phyloP scores from a whole-genome alignment of 1,284 basidiomycete species.

The Psilocybe mexicana region DNA sequence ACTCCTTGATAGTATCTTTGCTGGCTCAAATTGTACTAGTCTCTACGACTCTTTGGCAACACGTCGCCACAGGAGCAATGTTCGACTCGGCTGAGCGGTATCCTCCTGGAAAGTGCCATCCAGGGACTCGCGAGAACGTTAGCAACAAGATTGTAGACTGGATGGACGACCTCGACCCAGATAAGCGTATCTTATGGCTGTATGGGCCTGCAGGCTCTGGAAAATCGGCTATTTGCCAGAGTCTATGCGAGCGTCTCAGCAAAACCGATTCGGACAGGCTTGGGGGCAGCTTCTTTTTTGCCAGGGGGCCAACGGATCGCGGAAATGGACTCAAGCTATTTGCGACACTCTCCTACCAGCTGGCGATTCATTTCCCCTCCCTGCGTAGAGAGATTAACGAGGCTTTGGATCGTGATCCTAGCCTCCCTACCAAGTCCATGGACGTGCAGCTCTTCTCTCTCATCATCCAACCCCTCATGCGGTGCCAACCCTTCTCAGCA shows the following conservation, averaged over 20 bases:
- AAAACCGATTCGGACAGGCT: not conserved
- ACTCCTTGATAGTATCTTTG: too few relatives aligned
- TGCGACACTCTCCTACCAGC: not conserved
- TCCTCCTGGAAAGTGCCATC: not conserved
- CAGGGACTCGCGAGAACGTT: not conserved
- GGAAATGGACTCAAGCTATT: not conserved
- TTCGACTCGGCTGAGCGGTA: not conserved
- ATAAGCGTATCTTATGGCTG: too few relatives aligned
- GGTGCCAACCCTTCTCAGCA: not conserved
- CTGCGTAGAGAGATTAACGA: not conserved
- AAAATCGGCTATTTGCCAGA: constrained; percentile 1
- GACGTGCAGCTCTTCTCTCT: not conserved
- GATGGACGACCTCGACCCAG: too few relatives aligned
- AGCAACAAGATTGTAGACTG: not conserved
- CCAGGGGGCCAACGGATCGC: not conserved
- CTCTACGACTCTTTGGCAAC: too few relatives aligned
- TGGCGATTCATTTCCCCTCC: not conserved
- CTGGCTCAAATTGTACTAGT: too few relatives aligned
- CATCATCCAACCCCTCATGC: not conserved
- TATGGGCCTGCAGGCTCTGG: constrained; percentile 5
- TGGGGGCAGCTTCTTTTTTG: not conserved
- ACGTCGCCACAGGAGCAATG: not conserved
- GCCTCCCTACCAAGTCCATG: not conserved
- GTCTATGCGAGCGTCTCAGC: not conserved
- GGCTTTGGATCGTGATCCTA: not conserved